These are phyloP conservation scores for Candida vartiovaarae DNA, from an alignment of 805 yeast genomes.

Conservation along the genomic window DNA sequence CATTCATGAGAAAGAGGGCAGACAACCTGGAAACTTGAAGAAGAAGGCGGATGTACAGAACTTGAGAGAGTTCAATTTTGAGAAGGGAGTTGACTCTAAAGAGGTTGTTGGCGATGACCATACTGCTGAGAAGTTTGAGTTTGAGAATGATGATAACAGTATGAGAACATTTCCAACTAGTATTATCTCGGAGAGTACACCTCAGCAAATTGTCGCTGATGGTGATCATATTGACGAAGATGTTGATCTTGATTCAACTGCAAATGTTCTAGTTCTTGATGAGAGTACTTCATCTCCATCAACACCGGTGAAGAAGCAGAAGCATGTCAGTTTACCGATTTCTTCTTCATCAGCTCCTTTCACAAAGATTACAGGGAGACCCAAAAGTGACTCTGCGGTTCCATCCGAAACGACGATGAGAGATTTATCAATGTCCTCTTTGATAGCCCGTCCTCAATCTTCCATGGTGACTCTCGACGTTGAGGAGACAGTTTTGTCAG, in stretches of 20 bases:
- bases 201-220: not conserved
- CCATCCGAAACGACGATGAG: no score
- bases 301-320: no score
- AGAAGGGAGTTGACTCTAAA: slow-evolving; percentile 8
- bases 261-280: no score
- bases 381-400: no score
- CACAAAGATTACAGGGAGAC: no score
- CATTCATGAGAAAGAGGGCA: slow-evolving; percentile 1
- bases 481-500: no score
- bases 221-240: not conserved
- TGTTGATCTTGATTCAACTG: not conserved
- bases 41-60: slow-evolving; percentile 47
- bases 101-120: slow-evolving; percentile 4
- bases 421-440: no score
- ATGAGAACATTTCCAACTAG: slow-evolving; percentile 12
- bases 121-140: slow-evolving; percentile 12
- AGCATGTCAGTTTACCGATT: no score
- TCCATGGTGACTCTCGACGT: no score
- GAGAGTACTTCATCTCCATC: no score
- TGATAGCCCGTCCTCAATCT: no score
- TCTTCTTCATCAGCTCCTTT: no score
- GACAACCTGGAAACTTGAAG: slow-evolving; percentile 22
- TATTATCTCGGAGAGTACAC: slow-evolving; percentile 14
- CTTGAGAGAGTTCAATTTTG: slow-evolving; percentile 39
- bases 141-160: slow-evolving; percentile 12